These are phyloP conservation scores for Tremella fuciformis DNA, from an alignment of 768 basidiomycete species.

Conservation along the genomic window DNA sequence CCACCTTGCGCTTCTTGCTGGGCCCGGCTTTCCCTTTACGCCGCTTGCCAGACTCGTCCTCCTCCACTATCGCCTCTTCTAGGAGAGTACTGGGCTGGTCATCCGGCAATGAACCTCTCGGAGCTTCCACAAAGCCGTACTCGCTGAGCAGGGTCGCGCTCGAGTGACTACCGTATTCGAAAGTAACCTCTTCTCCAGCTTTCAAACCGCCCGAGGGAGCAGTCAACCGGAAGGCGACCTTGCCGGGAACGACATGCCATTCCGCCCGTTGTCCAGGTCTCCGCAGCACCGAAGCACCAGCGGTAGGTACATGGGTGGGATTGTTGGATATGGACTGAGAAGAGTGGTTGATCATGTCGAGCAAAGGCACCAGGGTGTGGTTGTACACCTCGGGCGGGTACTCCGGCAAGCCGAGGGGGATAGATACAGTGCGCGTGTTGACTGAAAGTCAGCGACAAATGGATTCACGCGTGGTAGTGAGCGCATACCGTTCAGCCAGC, in stretches of 20 bases:
- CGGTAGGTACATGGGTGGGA: constrained; percentile 53
- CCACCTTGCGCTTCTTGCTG: no score
- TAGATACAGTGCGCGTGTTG: constrained; percentile 82
- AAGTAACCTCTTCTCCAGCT: constrained; percentile 65
- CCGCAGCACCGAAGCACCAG: constrained; percentile 12
- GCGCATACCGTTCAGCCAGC: constrained; percentile 78
- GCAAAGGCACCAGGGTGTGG: constrained; percentile 78
- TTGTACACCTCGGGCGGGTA: constrained; percentile 65
- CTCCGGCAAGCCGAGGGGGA: constrained; percentile 49
- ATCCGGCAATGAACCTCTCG: neutral
- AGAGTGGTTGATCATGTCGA: constrained; percentile 86
- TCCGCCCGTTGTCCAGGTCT: neutral
- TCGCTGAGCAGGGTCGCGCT: constrained; percentile 78
- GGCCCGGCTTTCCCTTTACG: no score
- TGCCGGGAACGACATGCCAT: constrained; percentile 26
- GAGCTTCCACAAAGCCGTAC: constrained; percentile 72
- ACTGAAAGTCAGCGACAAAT: constrained; percentile 56
- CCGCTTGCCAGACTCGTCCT: no score
- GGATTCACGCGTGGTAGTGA: neutral
- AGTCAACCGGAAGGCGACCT: constrained; percentile 51
- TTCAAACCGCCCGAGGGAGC: constrained; percentile 55
- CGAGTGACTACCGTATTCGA: constrained; percentile 76
- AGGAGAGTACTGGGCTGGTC: no score
- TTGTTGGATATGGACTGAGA: constrained; percentile 32
- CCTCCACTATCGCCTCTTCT: no score